Percentiles rank a stretch among this genome's conserved stretches.
Evolutionary conservation across 768 basidiomycete species (phyloP).

Genomic region (Xerocomellus amylosporus): DNA sequence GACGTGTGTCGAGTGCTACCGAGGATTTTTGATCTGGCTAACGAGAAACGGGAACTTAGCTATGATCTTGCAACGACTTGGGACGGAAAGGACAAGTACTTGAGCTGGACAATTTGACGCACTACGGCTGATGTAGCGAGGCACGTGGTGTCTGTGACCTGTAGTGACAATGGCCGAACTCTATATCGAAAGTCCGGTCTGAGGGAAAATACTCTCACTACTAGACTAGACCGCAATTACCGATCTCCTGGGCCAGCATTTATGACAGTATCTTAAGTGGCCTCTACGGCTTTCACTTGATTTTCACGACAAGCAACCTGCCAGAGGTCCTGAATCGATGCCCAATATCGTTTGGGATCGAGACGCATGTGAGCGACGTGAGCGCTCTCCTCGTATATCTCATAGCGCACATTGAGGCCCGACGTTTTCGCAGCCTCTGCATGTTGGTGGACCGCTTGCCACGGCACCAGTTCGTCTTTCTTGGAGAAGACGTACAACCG

Average conservation of each 20-base stretch:
- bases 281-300: not conserved
- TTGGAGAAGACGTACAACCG: constrained; percentile 37
- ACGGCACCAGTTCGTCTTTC: constrained; percentile 31
- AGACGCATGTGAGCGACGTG: constrained; percentile 36
- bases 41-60: no score
- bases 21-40: no score
- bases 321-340: constrained; percentile 24
- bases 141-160: no score
- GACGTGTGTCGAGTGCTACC: no score
- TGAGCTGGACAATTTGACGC: no score
- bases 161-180: no score
- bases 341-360: constrained; percentile 31
- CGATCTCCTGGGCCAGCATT: not conserved
- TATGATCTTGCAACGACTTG: no score
- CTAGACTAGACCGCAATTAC: not conserved
- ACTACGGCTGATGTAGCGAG: no score
- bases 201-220: no score
- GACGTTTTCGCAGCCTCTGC: constrained; percentile 18
- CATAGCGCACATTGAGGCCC: constrained; percentile 28
- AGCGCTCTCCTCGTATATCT: constrained; percentile 33
- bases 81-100: no score
- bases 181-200: no score
- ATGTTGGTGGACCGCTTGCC: constrained; percentile 27
- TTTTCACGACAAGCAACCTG: constrained; percentile 7
- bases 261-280: not conserved